A percentile compares a stretch with the other conserved stretches of the same genome.
Evolutionary conservation across 2,329 filamentous ascomycete species (phyloP).

Genomic region (Sclerotiophoma versabilis): DNA sequence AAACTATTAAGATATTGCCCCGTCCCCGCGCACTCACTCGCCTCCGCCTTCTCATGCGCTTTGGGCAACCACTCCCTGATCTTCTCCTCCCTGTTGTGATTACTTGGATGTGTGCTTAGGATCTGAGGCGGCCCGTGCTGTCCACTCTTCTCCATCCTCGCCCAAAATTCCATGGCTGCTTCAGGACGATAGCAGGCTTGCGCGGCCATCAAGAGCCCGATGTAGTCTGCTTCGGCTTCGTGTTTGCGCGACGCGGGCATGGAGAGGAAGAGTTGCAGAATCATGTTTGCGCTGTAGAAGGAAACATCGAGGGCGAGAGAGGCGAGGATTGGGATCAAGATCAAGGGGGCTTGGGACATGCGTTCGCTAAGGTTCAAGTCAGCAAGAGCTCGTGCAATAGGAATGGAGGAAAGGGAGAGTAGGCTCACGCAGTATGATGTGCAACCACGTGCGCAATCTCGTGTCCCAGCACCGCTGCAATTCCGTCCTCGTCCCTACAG

Average conservation of each 20-base stretch:
- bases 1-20: conserved; percentile 20
- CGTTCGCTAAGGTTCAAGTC: conserved; percentile 60
- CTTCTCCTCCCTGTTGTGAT: conserved; percentile 68
- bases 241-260: conserved; percentile 74
- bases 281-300: conserved; percentile 47
- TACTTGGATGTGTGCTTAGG: conserved; percentile 78
- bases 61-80: conserved; percentile 65
- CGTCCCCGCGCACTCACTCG: conserved; percentile 38
- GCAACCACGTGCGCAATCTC: conserved; percentile 76
- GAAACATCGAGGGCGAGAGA: conserved; percentile 52
- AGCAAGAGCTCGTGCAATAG: background rate
- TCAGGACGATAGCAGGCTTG: conserved; percentile 78
- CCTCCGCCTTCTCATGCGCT: conserved; percentile 48
- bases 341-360: conserved; percentile 55
- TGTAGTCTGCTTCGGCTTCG: conserved; percentile 80
- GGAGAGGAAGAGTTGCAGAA: conserved; percentile 70
- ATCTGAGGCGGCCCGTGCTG: conserved; percentile 69
- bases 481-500: conserved; percentile 69
- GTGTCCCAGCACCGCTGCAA: conserved; percentile 79
- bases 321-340: conserved; percentile 49
- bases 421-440: conserved; percentile 43
- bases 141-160: conserved; percentile 65
- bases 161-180: conserved; percentile 69
- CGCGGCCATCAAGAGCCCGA: conserved; percentile 83
- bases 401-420: background rate